Percentiles rank a stretch among this genome's conserved stretches.
Conservation (phyloP, 1,139 yeast species). For the Geotrichum histeridarum region DNA sequence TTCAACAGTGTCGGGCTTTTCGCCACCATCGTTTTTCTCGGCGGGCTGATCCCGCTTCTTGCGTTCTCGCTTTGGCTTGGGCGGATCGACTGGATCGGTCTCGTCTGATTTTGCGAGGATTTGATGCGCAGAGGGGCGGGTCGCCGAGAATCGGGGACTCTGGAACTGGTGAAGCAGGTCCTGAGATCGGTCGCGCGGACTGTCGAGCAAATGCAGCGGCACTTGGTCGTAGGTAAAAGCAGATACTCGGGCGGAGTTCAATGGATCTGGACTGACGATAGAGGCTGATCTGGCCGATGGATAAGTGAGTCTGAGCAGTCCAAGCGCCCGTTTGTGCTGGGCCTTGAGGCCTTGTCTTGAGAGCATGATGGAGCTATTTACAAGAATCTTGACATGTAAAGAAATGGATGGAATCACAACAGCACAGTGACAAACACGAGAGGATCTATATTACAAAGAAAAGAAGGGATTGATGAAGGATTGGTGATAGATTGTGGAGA, state of each 20-base stretch:
- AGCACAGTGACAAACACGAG: too few species aligned
- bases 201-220: slow-evolving; percentile 5
- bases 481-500: background rate
- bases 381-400: slow-evolving; percentile 1
- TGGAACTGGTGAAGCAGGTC: background rate
- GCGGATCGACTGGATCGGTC: slow-evolving; percentile 8
- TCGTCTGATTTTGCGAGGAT: slow-evolving; percentile 13
- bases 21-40: slow-evolving; percentile 2
- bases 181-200: background rate
- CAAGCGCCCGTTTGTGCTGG: slow-evolving; percentile 6
- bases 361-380: slow-evolving; percentile 8
- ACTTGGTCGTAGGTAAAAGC: background rate
- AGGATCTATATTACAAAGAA: background rate
- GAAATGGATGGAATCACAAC: background rate
- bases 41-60: slow-evolving; percentile 10
- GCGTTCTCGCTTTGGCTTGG: slow-evolving; percentile 9
- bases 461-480: background rate
- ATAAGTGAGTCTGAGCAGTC: background rate
- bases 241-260: background rate
- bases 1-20: background rate
- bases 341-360: slow-evolving; percentile 10
- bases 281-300: slow-evolving; percentile 7
- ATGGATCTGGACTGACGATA: slow-evolving; percentile 1
- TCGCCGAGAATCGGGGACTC: background rate
- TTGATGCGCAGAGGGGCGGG: background rate